These are phyloP conservation scores for Solanum dulcamara DNA, from an alignment of 257 asterid species.

Conservation along the genomic window DNA sequence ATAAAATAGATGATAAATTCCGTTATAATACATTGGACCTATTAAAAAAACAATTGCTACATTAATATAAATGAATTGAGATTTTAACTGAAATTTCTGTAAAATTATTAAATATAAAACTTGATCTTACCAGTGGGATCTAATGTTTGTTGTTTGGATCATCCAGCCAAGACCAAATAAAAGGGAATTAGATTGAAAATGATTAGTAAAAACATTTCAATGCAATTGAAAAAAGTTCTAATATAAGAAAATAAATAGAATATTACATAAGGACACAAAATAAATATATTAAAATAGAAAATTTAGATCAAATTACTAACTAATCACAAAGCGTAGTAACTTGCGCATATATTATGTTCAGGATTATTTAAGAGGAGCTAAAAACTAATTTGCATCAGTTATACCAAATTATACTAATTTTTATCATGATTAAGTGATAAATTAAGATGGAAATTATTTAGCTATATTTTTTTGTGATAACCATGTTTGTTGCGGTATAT, in stretches of 20 bases:
- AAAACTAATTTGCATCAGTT: not conserved
- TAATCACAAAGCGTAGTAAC: not conserved
- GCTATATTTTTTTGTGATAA: not conserved
- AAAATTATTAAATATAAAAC: not conserved
- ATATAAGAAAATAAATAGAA: not conserved
- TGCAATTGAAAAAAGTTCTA: not conserved
- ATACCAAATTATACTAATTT: not conserved
- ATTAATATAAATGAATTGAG: not conserved
- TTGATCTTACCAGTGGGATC: conserved; percentile 54
- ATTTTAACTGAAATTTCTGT: not conserved
- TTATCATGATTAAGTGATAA: not conserved
- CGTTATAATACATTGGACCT: conserved; percentile 18
- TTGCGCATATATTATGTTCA: not conserved
- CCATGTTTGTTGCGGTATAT: not conserved
- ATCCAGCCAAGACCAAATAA: conserved; percentile 12
- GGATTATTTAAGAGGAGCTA: not conserved
- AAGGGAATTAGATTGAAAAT: not conserved
- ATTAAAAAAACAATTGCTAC: not conserved
- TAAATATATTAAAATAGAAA: not conserved
- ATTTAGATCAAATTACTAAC: not conserved
- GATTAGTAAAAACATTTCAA: not conserved
- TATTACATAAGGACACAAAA: not conserved
- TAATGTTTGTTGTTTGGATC: conserved; percentile 11
- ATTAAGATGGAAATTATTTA: not conserved
- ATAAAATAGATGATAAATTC: conserved; percentile 11